A percentile compares a stretch with the other conserved stretches of the same genome.
phyloP scores from a whole-genome alignment of 2,329 filamentous ascomycete genomes.

The Pseudogymnoascus sp. region DNA sequence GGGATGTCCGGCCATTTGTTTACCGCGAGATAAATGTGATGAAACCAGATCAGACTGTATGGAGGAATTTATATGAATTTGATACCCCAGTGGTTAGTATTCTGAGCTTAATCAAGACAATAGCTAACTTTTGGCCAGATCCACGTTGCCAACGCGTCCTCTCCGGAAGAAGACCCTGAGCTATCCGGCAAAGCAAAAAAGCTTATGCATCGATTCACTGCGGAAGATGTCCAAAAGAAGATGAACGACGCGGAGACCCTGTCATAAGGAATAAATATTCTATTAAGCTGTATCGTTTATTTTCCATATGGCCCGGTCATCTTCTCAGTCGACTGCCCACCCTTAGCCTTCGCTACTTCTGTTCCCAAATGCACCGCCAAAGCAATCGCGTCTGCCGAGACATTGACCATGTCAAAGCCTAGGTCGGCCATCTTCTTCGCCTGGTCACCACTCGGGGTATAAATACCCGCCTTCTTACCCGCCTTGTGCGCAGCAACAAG shows the following conservation, averaged over 20 bases:
- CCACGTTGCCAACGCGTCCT: slow-evolving; percentile 51
- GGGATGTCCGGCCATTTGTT: slow-evolving; percentile 58
- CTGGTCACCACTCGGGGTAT: slow-evolving; percentile 49
- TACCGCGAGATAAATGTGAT: slow-evolving; percentile 66
- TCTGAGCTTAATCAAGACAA: not conserved
- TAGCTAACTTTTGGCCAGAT: slow-evolving; percentile 36
- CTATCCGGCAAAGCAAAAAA: slow-evolving; percentile 56
- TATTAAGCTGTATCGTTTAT: slow-evolving; percentile 18
- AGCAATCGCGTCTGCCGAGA: slow-evolving; percentile 48
- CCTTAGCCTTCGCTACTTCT: slow-evolving; percentile 42
- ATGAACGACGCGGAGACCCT: slow-evolving; percentile 53
- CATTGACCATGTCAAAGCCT: slow-evolving; percentile 56
- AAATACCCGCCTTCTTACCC: slow-evolving; percentile 61
- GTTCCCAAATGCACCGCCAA: slow-evolving; percentile 40
- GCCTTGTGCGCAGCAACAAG: slow-evolving; percentile 50
- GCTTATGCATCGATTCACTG: slow-evolving; percentile 70
- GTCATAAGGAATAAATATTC: not conserved
- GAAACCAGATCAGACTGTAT: slow-evolving; percentile 52
- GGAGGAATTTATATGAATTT: slow-evolving; percentile 71
- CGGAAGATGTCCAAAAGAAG: slow-evolving; percentile 56
- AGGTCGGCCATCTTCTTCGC: slow-evolving; percentile 46
- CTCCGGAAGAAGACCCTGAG: slow-evolving; percentile 44
- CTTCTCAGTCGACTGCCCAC: slow-evolving; percentile 26
- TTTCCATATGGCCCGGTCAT: slow-evolving; percentile 26
- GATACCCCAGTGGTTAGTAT: slow-evolving; percentile 65